Conservation (phyloP, 2,329 filamentous ascomycete genomes). For the Ilyonectria sp. region DNA sequence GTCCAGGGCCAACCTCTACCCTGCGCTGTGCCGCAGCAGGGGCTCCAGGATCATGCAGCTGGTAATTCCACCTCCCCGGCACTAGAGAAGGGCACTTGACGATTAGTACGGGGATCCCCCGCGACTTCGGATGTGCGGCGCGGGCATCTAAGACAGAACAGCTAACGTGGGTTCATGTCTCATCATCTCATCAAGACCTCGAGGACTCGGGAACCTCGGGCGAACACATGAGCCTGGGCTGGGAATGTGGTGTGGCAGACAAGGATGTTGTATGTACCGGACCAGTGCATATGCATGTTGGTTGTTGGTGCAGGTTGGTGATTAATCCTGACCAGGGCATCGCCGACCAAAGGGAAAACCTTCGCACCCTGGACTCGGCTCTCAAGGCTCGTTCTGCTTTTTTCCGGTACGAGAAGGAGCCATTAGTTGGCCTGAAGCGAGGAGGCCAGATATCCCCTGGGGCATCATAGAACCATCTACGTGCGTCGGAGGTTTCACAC, state of each 20-base stretch:
- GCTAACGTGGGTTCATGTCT: background rate
- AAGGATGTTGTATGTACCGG: background rate
- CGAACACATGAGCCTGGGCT: background rate
- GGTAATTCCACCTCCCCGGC: constrained; percentile 1
- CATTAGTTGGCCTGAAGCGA: constrained; percentile 6
- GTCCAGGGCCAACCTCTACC: constrained; percentile 1
- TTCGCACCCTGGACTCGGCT: constrained; percentile 2
- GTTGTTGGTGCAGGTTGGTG: constrained; percentile 4
- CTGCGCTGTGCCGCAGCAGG: constrained; percentile 15
- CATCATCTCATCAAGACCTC: background rate
- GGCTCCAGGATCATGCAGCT: constrained; percentile 6
- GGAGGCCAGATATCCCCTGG: constrained; percentile 14
- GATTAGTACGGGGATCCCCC: background rate
- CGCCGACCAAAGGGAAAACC: background rate
- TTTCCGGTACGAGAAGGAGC: constrained; percentile 3
- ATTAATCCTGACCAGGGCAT: constrained; percentile 6
- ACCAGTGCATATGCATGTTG: constrained; percentile 6
- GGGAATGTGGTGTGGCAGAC: constrained; percentile 2
- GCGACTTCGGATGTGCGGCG: background rate
- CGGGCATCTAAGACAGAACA: background rate
- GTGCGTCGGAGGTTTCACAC: constrained; percentile 1
- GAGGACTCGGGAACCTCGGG: background rate
- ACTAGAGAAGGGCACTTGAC: background rate
- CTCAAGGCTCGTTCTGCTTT: background rate
- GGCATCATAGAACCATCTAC: background rate